Percentiles rank a stretch among this genome's conserved stretches.
Evolutionary conservation across 345 rosid species (phyloP).

Genomic region (Rhodamnia rubescens): DNA sequence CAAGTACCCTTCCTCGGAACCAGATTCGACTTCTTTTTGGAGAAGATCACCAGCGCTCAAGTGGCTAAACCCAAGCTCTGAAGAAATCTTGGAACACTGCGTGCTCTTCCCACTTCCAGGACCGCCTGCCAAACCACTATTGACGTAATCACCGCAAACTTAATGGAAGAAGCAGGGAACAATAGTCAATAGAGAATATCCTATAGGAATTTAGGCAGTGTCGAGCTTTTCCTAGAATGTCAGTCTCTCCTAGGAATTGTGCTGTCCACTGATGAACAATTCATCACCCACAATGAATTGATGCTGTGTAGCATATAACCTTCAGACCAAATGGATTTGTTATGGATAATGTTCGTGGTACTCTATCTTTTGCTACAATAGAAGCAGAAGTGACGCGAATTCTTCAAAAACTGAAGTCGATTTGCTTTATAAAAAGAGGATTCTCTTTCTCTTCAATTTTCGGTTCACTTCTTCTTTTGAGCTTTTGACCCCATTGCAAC

Average conservation of each 20-base stretch:
- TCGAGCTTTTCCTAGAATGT: background rate
- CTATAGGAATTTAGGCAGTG: background rate
- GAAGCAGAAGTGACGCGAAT: background rate
- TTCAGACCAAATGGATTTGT: background rate
- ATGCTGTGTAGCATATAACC: background rate
- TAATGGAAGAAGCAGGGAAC: background rate
- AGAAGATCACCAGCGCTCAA: conserved; percentile 26
- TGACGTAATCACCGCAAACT: background rate
- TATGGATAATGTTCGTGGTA: background rate
- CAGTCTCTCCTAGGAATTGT: background rate
- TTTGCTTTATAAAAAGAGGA: background rate
- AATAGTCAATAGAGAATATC: background rate
- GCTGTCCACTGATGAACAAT: background rate
- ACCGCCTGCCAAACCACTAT: background rate
- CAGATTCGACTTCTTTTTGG: conserved; percentile 16
- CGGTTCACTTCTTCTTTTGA: background rate
- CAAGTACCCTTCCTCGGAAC: conserved; percentile 20
- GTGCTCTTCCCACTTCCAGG: conserved; percentile 28
- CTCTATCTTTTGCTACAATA: background rate
- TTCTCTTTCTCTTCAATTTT: background rate
- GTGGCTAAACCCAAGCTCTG: conserved; percentile 12
- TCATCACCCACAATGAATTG: background rate
- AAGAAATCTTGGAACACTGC: conserved; percentile 13
- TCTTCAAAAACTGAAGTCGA: background rate
- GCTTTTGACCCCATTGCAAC: background rate